Evolutionary conservation across 805 yeast species (phyloP), one percentile per base, ranked within the genome.

Genomic region (Saturnispora diversa): DNA sequence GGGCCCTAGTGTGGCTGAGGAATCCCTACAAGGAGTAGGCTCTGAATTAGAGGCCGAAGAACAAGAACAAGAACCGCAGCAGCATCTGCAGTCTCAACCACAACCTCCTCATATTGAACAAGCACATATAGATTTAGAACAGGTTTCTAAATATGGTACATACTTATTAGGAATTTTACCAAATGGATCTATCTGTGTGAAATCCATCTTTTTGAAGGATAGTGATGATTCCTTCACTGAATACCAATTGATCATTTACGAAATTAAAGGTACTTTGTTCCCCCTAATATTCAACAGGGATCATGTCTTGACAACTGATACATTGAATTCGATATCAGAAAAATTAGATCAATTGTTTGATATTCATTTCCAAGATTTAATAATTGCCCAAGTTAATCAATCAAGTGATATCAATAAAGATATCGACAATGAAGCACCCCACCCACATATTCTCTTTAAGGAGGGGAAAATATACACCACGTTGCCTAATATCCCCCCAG

Each of bases 241-340:
- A n/a, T 45, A 40, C 15, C 50, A 50, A 12, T 27, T 53, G 11
- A 44, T 59, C 6, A 39, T 59, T 2, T 60, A 60, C 35, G 64
- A 60, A 44, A 45, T 51, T 6, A 53, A 54, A 38, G 63, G 63
- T 8, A 50, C 56, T 9, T 26, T 59, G 27, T 57, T 58, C 32
- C 38, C 47, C 0, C 25, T 58, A 20, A 19, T 60, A 3, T 52
- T 42, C 39, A 33, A 51, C 8, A 19, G 44, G 2, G 40, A 37
- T 4, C 23, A 42, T n/a, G 17, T 11, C 2, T 27, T 42, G 6
- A 13, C 33, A 10, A 23, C 37, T 5, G 9, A n/a, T 8, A 37
- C 37, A 7, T 55, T 42, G 31, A 42, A 45, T 31, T 5, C 31
- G 5, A 36, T 59, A 3, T 43, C 50, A 11, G 5, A 20, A 5